Evolutionary conservation across 495 filamentous ascomycete species (phyloP), one percentile per base, ranked within the genome.

Genomic region (Venustampulla echinocandica): DNA sequence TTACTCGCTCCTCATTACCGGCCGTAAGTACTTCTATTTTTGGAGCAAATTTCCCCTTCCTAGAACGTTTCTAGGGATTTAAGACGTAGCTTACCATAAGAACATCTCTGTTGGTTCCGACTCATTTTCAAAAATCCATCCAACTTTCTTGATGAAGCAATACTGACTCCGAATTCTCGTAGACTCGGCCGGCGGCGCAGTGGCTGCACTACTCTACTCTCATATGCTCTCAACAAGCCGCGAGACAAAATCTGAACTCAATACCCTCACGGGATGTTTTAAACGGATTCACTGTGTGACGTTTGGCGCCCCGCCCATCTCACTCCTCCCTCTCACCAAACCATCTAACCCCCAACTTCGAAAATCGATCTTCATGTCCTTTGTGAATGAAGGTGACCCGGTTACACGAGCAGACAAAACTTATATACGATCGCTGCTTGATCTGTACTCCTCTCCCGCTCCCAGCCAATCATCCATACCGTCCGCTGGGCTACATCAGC

Each of bases 351-450:
- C 64, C 0, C 57, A 61, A 3, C 61, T 75, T 23, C 64, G 68
- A 17, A 85, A 82, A 48, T 85, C 75, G 19, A 54, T 87, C 2
- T 92, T 92, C 61, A 64, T 83, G 23, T 77, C 75, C 14, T 87
- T 93, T 56, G 65, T 89, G 50, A 93, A 92, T 56, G 86, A 93
- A 54, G 87, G 87, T 2, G 87, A 93, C 50, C 85, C 85, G 0
- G 85, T 93, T 0, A 65, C 79, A 1, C 63, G 87, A 15, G 86
- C 85, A 0, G 85, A 90, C 55, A 84, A 76, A 60, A 73, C 74
- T 0, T 89, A 89, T 52, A 69, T 90, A 9, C 68, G 72, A 34
- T 81, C 77, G 13, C 68, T 93, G 20, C 64, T 89, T 9, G 79
- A 82, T 47, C 69, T 92, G 1, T 85, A 85, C 54, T 69, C 77